Conservation (phyloP, 1,139 yeast genomes). For the Blastobotrys elegans region DNA sequence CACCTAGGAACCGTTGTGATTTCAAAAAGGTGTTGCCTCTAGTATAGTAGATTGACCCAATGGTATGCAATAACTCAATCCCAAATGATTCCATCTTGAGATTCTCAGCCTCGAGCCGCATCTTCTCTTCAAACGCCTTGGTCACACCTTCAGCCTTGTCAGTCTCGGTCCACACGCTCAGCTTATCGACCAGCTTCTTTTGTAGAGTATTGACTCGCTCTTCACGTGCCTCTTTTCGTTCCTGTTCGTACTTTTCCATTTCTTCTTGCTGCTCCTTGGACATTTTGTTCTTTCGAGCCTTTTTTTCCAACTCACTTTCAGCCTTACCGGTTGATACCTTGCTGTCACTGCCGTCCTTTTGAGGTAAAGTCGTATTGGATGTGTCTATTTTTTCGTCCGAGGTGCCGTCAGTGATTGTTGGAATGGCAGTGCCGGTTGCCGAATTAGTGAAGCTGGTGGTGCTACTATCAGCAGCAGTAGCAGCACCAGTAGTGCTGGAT, state of each 20-base stretch:
- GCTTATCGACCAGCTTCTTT: slow-evolving; percentile 56
- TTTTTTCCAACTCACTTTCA: slow-evolving; percentile 27
- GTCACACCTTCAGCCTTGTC: slow-evolving; percentile 66
- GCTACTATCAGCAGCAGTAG: background rate
- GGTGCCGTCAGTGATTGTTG: slow-evolving; percentile 10
- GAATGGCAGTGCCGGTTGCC: slow-evolving; percentile 3
- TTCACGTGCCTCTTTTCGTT: slow-evolving; percentile 63
- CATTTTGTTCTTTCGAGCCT: slow-evolving; percentile 29
- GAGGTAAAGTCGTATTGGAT: background rate
- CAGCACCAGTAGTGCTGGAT: background rate
- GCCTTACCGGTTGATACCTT: slow-evolving; percentile 20
- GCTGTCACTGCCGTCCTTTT: background rate
- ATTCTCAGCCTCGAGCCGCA: slow-evolving; percentile 77
- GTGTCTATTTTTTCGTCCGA: slow-evolving; percentile 6
- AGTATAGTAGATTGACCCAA: slow-evolving; percentile 71
- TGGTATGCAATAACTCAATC: slow-evolving; percentile 78
- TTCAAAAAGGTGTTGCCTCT: slow-evolving; percentile 57
- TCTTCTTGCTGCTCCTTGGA: slow-evolving; percentile 51
- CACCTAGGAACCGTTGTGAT: slow-evolving; percentile 72
- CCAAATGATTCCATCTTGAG: slow-evolving; percentile 95
- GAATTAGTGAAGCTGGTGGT: background rate
- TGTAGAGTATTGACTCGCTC: slow-evolving; percentile 66
- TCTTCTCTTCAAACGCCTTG: slow-evolving; percentile 62
- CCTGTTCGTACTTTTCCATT: slow-evolving; percentile 73
- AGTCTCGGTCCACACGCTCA: slow-evolving; percentile 80